Percentiles rank a stretch among this genome's conserved stretches.
These are phyloP conservation scores for Trichoderma atrobrunneum DNA, from an alignment of 2,329 filamentous ascomycete species.

Conservation along the genomic window DNA sequence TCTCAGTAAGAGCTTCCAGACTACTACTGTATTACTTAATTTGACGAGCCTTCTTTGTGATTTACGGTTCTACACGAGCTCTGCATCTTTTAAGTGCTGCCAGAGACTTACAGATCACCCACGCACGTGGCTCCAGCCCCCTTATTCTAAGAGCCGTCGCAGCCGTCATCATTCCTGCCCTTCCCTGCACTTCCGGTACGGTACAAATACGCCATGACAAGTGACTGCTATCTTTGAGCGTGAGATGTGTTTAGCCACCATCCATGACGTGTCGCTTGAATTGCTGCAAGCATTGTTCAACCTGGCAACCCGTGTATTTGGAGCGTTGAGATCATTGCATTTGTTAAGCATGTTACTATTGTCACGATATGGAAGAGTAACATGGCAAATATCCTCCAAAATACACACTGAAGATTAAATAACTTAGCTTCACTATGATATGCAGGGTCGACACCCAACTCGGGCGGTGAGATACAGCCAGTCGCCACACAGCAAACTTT, in stretches of 20 bases:
- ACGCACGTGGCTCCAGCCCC: neutral
- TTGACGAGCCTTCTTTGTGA: neutral
- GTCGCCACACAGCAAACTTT: neutral
- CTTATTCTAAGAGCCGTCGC: neutral
- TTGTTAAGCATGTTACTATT: neutral
- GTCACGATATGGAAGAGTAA: neutral
- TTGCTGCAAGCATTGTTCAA: neutral
- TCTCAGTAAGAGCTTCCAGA: neutral
- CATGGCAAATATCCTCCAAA: neutral
- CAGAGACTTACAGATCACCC: neutral
- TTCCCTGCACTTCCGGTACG: neutral
- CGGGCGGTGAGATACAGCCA: neutral
- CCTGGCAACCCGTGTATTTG: neutral
- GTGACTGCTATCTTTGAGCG: neutral
- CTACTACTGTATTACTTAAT: neutral
- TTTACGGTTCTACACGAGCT: neutral
- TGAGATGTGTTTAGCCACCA: neutral
- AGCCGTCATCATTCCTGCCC: neutral
- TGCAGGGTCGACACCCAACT: neutral
- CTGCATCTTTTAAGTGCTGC: neutral
- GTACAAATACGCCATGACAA: neutral
- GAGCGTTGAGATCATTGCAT: neutral
- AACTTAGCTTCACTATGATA: neutral
- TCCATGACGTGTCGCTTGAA: neutral
- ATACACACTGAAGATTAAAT: neutral